Conservation (phyloP, 495 filamentous ascomycete species). For the Penicillium coprophilum region DNA sequence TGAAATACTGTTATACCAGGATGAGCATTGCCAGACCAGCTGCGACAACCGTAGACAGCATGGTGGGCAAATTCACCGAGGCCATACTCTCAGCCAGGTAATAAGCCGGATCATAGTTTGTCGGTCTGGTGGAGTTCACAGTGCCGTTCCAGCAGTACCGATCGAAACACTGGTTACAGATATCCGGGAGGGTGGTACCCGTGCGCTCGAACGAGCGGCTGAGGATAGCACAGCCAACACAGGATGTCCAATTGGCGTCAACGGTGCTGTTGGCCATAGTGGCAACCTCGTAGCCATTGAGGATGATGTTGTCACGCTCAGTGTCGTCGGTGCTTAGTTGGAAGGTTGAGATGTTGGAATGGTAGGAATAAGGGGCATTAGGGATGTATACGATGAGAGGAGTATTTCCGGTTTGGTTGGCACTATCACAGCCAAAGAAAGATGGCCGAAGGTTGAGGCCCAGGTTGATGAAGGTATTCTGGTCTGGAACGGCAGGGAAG, state of each 20-base stretch:
- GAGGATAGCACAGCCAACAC: conserved; percentile 89
- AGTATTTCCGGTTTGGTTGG: conserved; percentile 53
- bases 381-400: conserved; percentile 90
- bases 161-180: conserved; percentile 72
- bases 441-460: conserved; percentile 82
- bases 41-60: conserved; percentile 24
- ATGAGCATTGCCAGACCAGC: conserved; percentile 27
- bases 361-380: conserved; percentile 73
- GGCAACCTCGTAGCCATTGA: conserved; percentile 78
- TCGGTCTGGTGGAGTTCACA: conserved; percentile 32
- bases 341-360: conserved; percentile 76
- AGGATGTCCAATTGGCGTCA: conserved; percentile 71
- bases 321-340: conserved; percentile 56
- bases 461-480: conserved; percentile 82
- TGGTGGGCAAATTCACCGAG: conserved; percentile 16
- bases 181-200: conserved; percentile 58
- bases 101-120: conserved; percentile 30
- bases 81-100: conserved; percentile 21
- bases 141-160: conserved; percentile 73
- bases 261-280: conserved; percentile 78
- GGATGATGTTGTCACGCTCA: conserved; percentile 72
- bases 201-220: conserved; percentile 69
- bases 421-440: conserved; percentile 86
- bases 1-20: conserved; percentile 19
- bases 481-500: conserved; percentile 80